phyloP scores from a whole-genome alignment of 164 flowering plant species.

The Magnolia officinalis region DNA sequence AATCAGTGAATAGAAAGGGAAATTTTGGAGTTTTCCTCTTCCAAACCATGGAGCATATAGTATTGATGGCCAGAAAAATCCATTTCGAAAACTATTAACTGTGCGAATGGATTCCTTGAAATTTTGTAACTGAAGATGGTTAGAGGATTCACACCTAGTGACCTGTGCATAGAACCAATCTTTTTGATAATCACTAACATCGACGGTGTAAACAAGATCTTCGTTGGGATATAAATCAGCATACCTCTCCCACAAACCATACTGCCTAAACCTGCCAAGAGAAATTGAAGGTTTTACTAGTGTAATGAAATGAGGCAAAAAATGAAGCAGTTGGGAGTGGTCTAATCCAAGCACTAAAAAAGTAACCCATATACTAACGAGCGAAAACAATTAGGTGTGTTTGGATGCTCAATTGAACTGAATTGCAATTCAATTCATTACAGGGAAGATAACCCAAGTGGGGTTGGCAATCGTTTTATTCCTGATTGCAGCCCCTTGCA shows the following conservation, averaged over 20 bases:
- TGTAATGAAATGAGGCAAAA: neutral
- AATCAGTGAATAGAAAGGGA: neutral
- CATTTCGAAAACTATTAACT: too few relatives aligned
- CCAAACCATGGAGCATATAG: neutral
- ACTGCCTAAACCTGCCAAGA: slow-evolving; percentile 67
- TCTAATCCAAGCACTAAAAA: slow-evolving; percentile 5
- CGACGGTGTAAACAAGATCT: slow-evolving; percentile 62
- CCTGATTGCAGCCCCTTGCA: neutral
- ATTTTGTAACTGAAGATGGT: neutral
- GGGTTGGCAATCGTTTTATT: neutral
- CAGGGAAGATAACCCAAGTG: too few relatives aligned
- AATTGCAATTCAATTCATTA: neutral
- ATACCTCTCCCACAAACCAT: slow-evolving; percentile 86
- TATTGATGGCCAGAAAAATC: neutral
- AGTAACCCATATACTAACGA: too few relatives aligned
- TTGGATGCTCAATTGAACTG: neutral
- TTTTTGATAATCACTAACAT: slow-evolving; percentile 46
- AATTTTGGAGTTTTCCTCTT: neutral
- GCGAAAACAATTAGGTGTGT: too few relatives aligned
- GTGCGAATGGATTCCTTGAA: neutral
- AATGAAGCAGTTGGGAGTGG: neutral
- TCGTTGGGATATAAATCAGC: slow-evolving; percentile 56
- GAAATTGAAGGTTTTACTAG: neutral
- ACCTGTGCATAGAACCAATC: slow-evolving; percentile 91
- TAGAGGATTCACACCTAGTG: slow-evolving; percentile 38